Evolutionary conservation across 345 rosid species (phyloP).

Genomic region (Eucalyptus brandiana): DNA sequence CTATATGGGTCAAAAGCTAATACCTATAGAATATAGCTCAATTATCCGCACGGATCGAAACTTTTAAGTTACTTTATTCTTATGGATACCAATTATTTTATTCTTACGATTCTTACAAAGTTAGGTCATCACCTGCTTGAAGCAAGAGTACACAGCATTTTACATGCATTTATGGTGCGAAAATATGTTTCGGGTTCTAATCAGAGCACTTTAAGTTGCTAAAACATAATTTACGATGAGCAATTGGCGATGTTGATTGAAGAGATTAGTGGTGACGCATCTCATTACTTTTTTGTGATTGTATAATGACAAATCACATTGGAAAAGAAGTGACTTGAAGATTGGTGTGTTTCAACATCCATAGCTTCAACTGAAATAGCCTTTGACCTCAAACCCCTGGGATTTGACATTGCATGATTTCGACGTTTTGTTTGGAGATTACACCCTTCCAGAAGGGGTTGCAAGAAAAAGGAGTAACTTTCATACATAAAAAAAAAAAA

Average conservation of each 20-base stretch:
- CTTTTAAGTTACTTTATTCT: neutral
- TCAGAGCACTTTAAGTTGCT: neutral
- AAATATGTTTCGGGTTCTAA: neutral
- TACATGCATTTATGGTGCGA: neutral
- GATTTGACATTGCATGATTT: no score
- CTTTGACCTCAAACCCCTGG: no score
- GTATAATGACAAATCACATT: neutral
- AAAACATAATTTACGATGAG: neutral
- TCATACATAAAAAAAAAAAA: rapidly evolving
- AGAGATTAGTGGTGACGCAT: neutral
- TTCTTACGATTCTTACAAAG: neutral
- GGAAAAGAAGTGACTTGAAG: no score
- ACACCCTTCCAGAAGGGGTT: neutral
- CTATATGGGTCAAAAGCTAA: no score
- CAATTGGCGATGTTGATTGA: neutral
- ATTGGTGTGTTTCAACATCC: no score
- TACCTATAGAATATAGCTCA: neutral
- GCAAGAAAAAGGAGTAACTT: no score
- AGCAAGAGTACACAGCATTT: neutral
- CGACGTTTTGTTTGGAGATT: no score
- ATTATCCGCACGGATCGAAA: rapidly evolving
- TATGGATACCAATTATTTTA: neutral
- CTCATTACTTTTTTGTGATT: neutral
- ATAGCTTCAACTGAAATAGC: no score
- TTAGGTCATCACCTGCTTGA: neutral